A percentile compares a stretch with the other conserved stretches of the same genome.
These are phyloP conservation scores for Eudorina sp. DNA, from an alignment of 139 green algal species.

Conservation along the genomic window DNA sequence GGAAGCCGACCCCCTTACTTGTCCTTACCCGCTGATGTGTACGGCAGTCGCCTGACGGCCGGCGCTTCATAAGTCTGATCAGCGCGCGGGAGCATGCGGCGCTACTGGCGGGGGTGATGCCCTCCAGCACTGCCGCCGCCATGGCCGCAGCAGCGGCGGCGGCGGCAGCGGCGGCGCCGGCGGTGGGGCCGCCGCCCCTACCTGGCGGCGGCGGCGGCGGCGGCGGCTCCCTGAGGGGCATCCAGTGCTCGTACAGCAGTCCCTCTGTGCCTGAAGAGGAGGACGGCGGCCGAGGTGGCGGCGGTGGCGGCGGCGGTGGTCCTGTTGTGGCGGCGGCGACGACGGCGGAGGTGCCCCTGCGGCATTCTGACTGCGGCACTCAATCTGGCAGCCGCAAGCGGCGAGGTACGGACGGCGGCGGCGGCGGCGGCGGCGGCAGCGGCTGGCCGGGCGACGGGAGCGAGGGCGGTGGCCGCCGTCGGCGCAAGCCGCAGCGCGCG, in stretches of 20 bases:
- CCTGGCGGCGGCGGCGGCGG: background rate
- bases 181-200: background rate
- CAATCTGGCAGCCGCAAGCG: no score
- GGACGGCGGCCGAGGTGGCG: background rate
- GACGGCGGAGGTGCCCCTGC: no score
- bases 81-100: constrained; percentile 38
- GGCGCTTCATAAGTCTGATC: constrained; percentile 36
- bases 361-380: no score
- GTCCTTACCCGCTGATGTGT: background rate
- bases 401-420: no score
- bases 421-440: background rate
- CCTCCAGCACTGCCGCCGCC: background rate
- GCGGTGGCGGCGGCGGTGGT: background rate
- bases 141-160: no score
- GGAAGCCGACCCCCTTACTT: no score
- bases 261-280: background rate
- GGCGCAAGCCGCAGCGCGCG: background rate
- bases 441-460: background rate
- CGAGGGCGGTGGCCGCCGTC: background rate
- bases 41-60: constrained; percentile 31
- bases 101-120: background rate
- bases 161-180: background rate
- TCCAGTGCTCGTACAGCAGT: background rate
- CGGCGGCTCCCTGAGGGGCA: background rate
- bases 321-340: background rate